Base-by-base conservation (phyloP, 495 filamentous ascomycete species). In the Tuber calosporum region DNA sequence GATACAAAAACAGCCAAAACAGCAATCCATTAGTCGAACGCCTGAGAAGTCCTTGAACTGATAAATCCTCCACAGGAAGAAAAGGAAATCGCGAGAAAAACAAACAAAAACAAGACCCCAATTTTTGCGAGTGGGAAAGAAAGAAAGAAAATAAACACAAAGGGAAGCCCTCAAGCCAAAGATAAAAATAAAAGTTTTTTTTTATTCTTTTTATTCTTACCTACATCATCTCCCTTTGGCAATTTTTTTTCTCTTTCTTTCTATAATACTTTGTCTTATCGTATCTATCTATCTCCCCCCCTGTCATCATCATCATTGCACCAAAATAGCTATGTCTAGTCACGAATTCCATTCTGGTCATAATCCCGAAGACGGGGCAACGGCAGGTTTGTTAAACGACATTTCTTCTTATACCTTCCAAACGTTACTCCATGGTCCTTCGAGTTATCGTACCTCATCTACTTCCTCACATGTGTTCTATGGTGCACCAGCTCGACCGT, bases 321-420 rank as follows among this genome's bases (percentile, higher is more conserved):
- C 48, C 48, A 15, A 58, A 58, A 58, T 72, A 53, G 53, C 41
- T 73, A 78, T 78, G 76, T 78, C 76, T 77, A 73, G 76, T 67
- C 76, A 77, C 67, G 76, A 77, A 45, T 62, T 78, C 71, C 75
- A 74, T 75, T 76, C 69, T 42, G 73, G 74, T 8, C 73, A 77
- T 58, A 69, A 77, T 67, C 58, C 73, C 73, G 70, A 69, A 36
- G 73, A 67, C 67, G 73, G 72, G 36, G 26, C 73, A 30, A 11
- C 48, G 48, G 48, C 48, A 58, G 48, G 48, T 58, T 58, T 58
- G 48, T 58, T 58, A 13, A 58, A 58, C 48, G 48, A 58, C 48
- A 58, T 58, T 30, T 58, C 48, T 58, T 58, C 48, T 58, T 58
- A 58, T 58, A 30, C 48, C 48, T 30, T 68, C 74, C 74, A 26